Evolutionary conservation across 2,329 filamentous ascomycete genomes (phyloP), one percentile per base, ranked within the genome.

Genomic region (Stachybotrys chartarum): DNA sequence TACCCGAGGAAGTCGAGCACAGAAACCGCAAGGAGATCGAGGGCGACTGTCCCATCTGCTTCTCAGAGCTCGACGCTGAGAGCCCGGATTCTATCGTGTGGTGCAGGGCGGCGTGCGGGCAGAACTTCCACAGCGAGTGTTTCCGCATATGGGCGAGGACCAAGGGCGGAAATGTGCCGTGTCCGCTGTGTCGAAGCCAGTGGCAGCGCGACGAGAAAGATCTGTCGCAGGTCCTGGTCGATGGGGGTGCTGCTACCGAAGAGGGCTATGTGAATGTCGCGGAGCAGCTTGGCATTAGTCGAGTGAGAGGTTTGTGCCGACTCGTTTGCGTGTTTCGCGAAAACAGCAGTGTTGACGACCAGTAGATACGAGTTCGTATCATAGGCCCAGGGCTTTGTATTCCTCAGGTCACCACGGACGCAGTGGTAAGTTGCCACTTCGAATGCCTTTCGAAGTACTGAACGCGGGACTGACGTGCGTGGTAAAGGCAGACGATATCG

Each of bases 221-320:
- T 58, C 67, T 78, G 7, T 72, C 72, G 42, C 73, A 70, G 39
- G 74, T 81, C 30, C 71, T 70, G 51, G 77, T 73, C 58, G 69
- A 67, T 1, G 72, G 76, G 3, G 63, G 63, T 6, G 58, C n/a
- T n/a, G 16, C 50, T 70, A 0, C 74, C 72, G 30, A 63, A 63
- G 1, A 85, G 42, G 84, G 84, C 0, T 87, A 87, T 60, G 70
- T 85, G 50, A 86, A 86, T 63, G 78, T 87, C 3, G 83, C 81
- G 1, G 68, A 75, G 18, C 79, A 85, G 64, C 70, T 86, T n/a
- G 84, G 83, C 2, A 74, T 86, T 58, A 81, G 77, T 57, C 66
- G 66, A 0, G 56, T 65, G n/a, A 70, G 83, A 71, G 81, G 80
- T 80, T 68, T 39, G 71, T 63, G 30, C 35, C 8, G 24, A 3